These are phyloP conservation scores for Handroanthus guayacan DNA, from an alignment of 257 asterid species.

Conservation along the genomic window DNA sequence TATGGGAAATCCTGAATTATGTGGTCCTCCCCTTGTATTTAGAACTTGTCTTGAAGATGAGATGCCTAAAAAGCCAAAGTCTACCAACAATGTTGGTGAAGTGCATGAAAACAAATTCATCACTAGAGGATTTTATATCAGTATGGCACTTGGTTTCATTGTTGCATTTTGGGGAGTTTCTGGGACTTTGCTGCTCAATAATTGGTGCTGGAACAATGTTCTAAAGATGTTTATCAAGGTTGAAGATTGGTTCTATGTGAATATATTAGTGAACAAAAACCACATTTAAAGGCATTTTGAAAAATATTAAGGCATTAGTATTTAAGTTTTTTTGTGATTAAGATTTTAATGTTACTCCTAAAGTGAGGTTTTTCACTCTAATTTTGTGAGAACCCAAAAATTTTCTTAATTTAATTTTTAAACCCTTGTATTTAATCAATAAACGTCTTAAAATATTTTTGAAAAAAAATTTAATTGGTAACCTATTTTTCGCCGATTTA, in stretches of 20 bases:
- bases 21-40: slow-evolving; percentile 22
- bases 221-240: not conserved
- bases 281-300: not conserved
- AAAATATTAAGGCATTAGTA: no score
- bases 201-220: not conserved
- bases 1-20: no score
- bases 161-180: slow-evolving; percentile 32
- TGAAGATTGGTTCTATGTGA: slow-evolving; percentile 23
- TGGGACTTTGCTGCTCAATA: slow-evolving; percentile 13
- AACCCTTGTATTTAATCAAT: no score
- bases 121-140: slow-evolving; percentile 30
- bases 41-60: slow-evolving; percentile 37
- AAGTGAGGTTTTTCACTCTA: no score
- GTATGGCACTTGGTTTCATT: slow-evolving; percentile 28
- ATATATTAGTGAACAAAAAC: not conserved
- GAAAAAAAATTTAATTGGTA: no score
- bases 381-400: no score
- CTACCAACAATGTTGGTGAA: no score
- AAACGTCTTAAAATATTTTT: no score
- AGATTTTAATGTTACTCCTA: no score
- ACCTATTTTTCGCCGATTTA: no score
- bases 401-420: no score
- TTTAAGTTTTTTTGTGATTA: no score
- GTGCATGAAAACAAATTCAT: slow-evolving; percentile 13
- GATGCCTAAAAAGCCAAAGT: not conserved